These are phyloP conservation scores for Globisporangium nagaii DNA, from an alignment of 352 stramenopile genomes.

Conservation along the genomic window DNA sequence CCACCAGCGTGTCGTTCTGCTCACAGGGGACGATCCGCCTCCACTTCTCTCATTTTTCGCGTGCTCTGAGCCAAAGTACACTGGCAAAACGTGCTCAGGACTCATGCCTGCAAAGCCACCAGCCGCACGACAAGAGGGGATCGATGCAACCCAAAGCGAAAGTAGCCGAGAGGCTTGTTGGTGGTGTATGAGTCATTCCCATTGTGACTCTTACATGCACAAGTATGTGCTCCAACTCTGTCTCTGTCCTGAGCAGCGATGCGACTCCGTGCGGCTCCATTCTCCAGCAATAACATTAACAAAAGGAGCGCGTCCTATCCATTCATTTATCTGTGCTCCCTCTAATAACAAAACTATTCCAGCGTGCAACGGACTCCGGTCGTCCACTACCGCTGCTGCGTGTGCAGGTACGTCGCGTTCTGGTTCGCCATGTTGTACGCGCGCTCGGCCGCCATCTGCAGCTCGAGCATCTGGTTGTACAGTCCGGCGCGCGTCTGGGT, in stretches of 20 bases:
- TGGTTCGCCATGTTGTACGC: slow-evolving; percentile 72
- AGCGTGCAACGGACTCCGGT: no score
- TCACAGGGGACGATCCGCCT: slow-evolving; percentile 19
- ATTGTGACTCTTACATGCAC: no score
- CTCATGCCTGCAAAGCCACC: slow-evolving; percentile 3
- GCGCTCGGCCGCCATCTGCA: slow-evolving; percentile 60
- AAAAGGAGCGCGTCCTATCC: neutral
- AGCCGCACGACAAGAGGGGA: neutral
- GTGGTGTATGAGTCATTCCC: no score
- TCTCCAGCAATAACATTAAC: no score
- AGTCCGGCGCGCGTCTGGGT: slow-evolving; percentile 32
- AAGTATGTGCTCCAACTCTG: no score
- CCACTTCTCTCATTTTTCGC: slow-evolving; percentile 22
- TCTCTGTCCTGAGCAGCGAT: no score
- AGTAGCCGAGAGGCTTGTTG: no score
- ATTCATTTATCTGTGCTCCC: neutral
- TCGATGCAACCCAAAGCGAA: no score
- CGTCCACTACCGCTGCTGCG: slow-evolving; percentile 8
- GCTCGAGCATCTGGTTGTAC: slow-evolving; percentile 77
- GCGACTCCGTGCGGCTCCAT: no score
- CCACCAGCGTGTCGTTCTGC: neutral
- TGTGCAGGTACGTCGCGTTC: slow-evolving; percentile 56
- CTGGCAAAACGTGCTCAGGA: slow-evolving; percentile 12
- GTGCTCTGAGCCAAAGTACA: slow-evolving; percentile 18
- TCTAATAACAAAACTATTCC: no score